Evolutionary conservation across 1,139 yeast genomes (phyloP), one percentile per base, ranked within the genome.

Genomic region (Scheffersomyces lignicola): DNA sequence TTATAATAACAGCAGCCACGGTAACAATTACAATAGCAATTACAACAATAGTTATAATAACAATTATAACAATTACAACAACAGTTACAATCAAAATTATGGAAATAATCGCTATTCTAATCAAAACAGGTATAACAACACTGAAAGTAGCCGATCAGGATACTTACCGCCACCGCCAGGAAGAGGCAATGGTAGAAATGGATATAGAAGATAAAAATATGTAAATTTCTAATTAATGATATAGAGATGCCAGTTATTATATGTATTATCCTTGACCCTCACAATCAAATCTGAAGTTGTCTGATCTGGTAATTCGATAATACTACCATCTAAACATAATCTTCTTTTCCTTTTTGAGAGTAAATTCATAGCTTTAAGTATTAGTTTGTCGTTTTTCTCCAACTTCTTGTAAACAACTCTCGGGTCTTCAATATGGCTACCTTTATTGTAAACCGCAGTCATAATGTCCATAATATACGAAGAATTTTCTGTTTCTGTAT

Each of bases 251-350:
- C 66, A 57, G 11, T 56, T 52, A 12, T 51, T 48, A 25, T 49
- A 45, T 4, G 17, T 33, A 35, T 56, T 57, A 12, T 63, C 64
- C 8, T 42, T 31, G 7, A 49, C 38, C 12, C 34, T 28, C 7
- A 60, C 41, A 7, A 18, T 31, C 9, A 62, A 40, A 20, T 45
- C 47, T 24, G 48, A 43, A 22, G 46, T 48, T 3, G 50, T 54
- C 4, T 43, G 43, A 14, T 53, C 56, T 3, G 73, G 73, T 21
- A 62, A 36, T 10, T 42, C 48, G n/a, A 63, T 39, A 15, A 68
- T 62, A 31, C 65, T 48, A 0, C 85, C 85, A 55, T 79, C 85
- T 18, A 78, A 49, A 45, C 85, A 80, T 38, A 79, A 60, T 34
- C 80, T 62, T 35, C 66, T 56, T 29, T 61, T 50, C 11, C 41